A percentile compares a stretch with the other conserved stretches of the same genome.
phyloP scores from a whole-genome alignment of 176 grass and related monocot genomes.

The Carex myosuroides region DNA sequence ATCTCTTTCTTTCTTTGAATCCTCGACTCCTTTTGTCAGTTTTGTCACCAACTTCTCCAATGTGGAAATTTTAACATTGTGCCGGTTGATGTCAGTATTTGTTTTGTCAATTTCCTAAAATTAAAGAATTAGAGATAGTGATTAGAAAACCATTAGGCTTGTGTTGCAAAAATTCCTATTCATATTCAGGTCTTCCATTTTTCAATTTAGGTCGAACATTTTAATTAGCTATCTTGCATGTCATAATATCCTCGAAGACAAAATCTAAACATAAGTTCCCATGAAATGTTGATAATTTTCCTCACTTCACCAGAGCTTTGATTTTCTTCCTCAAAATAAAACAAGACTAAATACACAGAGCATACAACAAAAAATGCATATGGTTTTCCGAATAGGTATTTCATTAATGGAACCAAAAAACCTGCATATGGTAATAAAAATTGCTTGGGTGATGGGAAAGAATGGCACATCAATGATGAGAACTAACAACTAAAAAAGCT shows the following conservation, averaged over 20 bases:
- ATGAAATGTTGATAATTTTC: neutral
- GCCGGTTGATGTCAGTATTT: conserved; percentile 78
- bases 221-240: neutral
- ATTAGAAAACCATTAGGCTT: neutral
- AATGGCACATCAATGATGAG: neutral
- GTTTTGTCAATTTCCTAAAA: conserved; percentile 90
- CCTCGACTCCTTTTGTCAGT: conserved; percentile 56
- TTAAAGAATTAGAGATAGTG: neutral
- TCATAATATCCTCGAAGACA: neutral
- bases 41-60: conserved; percentile 69
- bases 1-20: conserved; percentile 61
- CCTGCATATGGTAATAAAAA: neutral
- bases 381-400: neutral
- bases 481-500: neutral
- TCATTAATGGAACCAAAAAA: no score
- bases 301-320: neutral
- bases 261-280: neutral
- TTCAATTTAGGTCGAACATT: neutral
- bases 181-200: neutral
- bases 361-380: neutral
- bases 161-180: neutral
- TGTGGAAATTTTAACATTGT: conserved; percentile 72
- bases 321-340: neutral
- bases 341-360: neutral
- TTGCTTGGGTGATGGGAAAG: neutral